Conservation (phyloP, 1,139 yeast species). For the Diutina rugosa region DNA sequence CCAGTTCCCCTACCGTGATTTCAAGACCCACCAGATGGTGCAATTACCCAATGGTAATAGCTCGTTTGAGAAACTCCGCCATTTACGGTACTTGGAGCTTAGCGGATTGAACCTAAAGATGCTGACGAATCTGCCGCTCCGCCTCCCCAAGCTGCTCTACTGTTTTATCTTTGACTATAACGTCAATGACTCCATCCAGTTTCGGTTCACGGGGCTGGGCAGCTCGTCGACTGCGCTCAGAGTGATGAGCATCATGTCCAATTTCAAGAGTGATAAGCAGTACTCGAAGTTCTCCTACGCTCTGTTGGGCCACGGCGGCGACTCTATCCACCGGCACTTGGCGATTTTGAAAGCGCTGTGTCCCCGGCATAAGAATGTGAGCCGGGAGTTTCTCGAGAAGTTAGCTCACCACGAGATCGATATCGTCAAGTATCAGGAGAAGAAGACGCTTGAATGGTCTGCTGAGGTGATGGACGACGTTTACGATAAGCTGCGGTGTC, state of each 20-base stretch:
- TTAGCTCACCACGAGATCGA: background rate
- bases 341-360: background rate
- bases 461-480: background rate
- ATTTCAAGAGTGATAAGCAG: background rate
- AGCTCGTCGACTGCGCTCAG: background rate
- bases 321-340: background rate
- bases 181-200: background rate
- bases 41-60: background rate
- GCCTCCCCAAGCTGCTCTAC: background rate
- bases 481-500: background rate
- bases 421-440: background rate
- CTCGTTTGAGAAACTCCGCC: background rate
- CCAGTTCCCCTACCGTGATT: background rate
- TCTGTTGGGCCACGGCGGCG: background rate
- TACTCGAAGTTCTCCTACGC: background rate
- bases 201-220: background rate
- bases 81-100: background rate
- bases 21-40: background rate
- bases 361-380: background rate
- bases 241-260: background rate
- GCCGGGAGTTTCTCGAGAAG: background rate
- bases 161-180: background rate
- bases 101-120: background rate
- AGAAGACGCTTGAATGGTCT: background rate
- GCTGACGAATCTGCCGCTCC: background rate